Evolutionary conservation across 2,329 filamentous ascomycete species (phyloP).

Genomic region (Neofusicoccum cordaticola): DNA sequence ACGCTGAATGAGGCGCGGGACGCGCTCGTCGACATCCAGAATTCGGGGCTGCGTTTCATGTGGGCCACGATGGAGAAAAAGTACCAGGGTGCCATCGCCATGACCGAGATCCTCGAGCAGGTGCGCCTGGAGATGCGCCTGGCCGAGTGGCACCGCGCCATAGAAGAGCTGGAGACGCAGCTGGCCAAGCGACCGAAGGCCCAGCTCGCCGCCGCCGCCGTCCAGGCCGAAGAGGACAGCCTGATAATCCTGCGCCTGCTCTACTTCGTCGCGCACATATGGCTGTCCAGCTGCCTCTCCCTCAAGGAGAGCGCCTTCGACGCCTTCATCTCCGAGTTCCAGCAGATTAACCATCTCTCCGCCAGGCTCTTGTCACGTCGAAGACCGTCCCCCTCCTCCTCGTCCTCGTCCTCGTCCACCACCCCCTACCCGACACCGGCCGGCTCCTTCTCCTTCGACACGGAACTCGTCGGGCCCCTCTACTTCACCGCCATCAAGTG

Average conservation of each 20-base stretch:
- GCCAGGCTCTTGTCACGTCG: not conserved
- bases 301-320: constrained; percentile 1
- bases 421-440: not conserved
- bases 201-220: not conserved
- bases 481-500: constrained; percentile 51
- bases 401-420: not conserved
- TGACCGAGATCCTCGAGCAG: constrained; percentile 9
- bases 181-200: not conserved
- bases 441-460: constrained; percentile 3
- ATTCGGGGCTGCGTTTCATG: constrained; percentile 10
- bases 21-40: constrained; percentile 9
- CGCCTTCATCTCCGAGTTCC: constrained; percentile 5
- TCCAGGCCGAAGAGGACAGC: not conserved
- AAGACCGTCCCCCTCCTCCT: not conserved
- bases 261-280: constrained; percentile 9
- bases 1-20: not conserved
- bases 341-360: constrained; percentile 1
- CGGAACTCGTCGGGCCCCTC: constrained; percentile 28
- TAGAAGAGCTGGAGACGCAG: not conserved
- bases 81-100: constrained; percentile 5
- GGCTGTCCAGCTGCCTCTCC: constrained; percentile 7
- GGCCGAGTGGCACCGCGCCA: constrained; percentile 1
- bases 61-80: constrained; percentile 10
- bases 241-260: not conserved
- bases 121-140: constrained; percentile 4